Evolutionary conservation across 1,284 basidiomycete genomes (phyloP).

Genomic region (Cutaneotrichosporon dermatis): DNA sequence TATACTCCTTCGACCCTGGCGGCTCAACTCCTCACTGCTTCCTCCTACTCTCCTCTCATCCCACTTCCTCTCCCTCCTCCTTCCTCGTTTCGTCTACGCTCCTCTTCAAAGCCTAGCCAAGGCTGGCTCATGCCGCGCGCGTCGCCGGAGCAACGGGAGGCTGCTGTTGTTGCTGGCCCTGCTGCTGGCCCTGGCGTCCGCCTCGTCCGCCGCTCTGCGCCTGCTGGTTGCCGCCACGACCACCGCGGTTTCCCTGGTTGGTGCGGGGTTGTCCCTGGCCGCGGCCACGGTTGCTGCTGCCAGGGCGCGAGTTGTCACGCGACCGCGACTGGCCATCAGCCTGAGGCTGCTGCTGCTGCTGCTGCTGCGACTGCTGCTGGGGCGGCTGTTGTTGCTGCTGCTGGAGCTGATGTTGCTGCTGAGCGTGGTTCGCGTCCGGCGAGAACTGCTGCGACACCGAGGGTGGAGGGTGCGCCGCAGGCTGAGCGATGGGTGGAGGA

Average conservation of each 20-base stretch:
- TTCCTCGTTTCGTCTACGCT: too few relatives aligned
- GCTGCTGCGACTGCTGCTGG: too few relatives aligned
- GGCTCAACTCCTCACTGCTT: background rate
- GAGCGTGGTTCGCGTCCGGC: background rate
- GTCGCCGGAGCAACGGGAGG: background rate
- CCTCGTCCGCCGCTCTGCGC: constrained; percentile 2
- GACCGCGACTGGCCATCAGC: constrained; percentile 1
- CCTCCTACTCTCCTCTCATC: background rate
- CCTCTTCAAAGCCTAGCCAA: too few relatives aligned
- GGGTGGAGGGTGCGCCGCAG: constrained; percentile 10
- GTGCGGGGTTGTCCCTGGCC: constrained; percentile 4
- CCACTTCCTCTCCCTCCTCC: background rate
- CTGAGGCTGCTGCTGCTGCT: background rate
- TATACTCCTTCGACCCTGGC: background rate
- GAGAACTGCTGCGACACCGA: background rate
- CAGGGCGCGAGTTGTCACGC: constrained; percentile 12
- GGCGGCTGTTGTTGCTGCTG: too few relatives aligned
- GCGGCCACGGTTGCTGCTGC: constrained; percentile 15
- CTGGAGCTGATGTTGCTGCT: too few relatives aligned
- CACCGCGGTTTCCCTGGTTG: background rate
- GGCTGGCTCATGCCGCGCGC: constrained; percentile 5
- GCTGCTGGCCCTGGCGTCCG: background rate
- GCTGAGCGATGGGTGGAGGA: constrained; percentile 9
- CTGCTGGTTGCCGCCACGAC: constrained; percentile 1
- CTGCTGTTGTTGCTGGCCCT: constrained; percentile 1